Conservation (phyloP, 129 eudicot species). For the Deinandra increscens region DNA sequence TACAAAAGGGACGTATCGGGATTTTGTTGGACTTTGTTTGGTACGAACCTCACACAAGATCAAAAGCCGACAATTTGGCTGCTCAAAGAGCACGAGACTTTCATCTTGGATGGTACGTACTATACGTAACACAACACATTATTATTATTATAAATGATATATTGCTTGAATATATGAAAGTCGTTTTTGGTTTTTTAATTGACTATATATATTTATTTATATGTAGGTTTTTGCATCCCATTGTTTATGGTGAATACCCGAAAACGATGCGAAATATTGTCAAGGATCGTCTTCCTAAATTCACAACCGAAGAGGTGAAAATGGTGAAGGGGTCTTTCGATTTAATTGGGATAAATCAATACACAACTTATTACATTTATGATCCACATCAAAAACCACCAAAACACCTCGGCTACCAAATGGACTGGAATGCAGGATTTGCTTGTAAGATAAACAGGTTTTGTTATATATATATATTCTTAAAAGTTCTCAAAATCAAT, state of each 20-base stretch:
- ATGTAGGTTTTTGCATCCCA: conserved; percentile 89
- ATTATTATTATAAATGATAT: too few species aligned
- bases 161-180: too few species aligned
- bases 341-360: conserved; percentile 82
- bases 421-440: conserved; percentile 82
- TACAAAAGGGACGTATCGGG: conserved; percentile 80
- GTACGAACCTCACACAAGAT: conserved; percentile 82
- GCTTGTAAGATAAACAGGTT: too few species aligned
- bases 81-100: conserved; percentile 96
- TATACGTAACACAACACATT: too few species aligned
- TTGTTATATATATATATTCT: too few species aligned
- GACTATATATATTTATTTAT: too few species aligned
- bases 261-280: conserved; percentile 82
- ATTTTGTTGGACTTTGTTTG: conserved; percentile 85
- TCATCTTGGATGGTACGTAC: conserved; percentile 96
- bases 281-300: conserved; percentile 72
- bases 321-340: conserved; percentile 91
- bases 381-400: conserved; percentile 42
- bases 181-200: too few species aligned
- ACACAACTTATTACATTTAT: conserved; percentile 80
- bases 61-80: conserved; percentile 62
- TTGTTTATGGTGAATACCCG: conserved; percentile 90
- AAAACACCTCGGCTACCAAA: conserved; percentile 62
- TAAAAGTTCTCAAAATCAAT: too few species aligned
- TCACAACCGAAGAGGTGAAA: conserved; percentile 57